A percentile compares a stretch with the other conserved stretches of the same genome.
Evolutionary conservation across 345 rosid species (phyloP).

Genomic region (Pelargonium nanum): DNA sequence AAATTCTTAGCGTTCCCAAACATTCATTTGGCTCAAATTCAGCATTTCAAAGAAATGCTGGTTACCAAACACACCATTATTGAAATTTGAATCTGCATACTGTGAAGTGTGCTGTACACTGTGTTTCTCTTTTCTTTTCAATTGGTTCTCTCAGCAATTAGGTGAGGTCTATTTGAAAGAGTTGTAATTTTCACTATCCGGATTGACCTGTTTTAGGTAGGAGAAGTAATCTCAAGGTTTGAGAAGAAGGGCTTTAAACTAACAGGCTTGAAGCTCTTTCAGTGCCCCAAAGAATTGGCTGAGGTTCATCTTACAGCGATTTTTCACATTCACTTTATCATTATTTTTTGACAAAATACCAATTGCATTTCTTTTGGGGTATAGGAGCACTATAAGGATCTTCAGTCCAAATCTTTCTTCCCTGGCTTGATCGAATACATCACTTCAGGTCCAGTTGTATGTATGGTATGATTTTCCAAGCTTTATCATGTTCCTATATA

Average conservation of each 20-base stretch:
- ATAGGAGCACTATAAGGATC: slow-evolving; percentile 95
- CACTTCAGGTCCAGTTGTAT: slow-evolving; percentile 91
- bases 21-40: too few species aligned
- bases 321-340: background rate
- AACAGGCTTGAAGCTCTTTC: slow-evolving; percentile 77
- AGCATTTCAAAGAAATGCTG: too few species aligned
- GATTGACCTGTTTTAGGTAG: slow-evolving; percentile 45
- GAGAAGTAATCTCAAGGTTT: slow-evolving; percentile 88
- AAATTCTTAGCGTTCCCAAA: too few species aligned
- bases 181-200: slow-evolving; percentile 4
- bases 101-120: too few species aligned
- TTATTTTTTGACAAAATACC: background rate
- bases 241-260: slow-evolving; percentile 90
- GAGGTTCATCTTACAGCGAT: slow-evolving; percentile 40
- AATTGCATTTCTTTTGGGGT: background rate
- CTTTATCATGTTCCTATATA: background rate
- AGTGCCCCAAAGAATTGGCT: slow-evolving; percentile 76
- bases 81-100: background rate
- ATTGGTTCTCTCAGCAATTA: background rate
- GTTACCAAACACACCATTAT: too few species aligned
- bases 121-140: too few species aligned
- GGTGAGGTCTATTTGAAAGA: background rate
- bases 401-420: slow-evolving; percentile 71
- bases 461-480: slow-evolving; percentile 54
- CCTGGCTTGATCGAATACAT: slow-evolving; percentile 70